A percentile compares a stretch with the other conserved stretches of the same genome.
phyloP scores from a whole-genome alignment of 352 stramenopile species.

The Globisporangium middletonii region DNA sequence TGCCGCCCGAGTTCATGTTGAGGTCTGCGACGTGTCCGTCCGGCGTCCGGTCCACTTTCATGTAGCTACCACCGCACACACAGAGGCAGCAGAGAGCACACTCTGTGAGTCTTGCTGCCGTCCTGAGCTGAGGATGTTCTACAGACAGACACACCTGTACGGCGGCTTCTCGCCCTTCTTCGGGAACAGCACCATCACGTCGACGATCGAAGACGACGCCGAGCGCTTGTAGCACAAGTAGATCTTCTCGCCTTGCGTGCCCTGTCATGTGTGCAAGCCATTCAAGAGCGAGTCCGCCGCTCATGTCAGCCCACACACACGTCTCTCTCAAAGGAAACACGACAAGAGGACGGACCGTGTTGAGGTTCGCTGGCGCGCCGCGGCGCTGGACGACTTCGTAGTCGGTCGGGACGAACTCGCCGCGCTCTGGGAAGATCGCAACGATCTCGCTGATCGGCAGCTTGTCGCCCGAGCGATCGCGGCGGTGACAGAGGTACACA shows the following conservation, averaged over 20 bases:
- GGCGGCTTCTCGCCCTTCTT: conserved; percentile 80
- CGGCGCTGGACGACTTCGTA: conserved; percentile 70
- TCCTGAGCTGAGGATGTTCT: neutral
- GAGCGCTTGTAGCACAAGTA: conserved; percentile 77
- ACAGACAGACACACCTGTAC: conserved; percentile 43
- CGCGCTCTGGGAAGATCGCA: conserved; percentile 66
- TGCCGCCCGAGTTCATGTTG: conserved; percentile 64
- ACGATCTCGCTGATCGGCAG: conserved; percentile 75
- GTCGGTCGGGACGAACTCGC: conserved; percentile 67
- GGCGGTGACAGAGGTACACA: conserved; percentile 66
- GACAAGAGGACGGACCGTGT: conserved; percentile 35
- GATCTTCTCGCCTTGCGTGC: conserved; percentile 77
- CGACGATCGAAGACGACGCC: conserved; percentile 46
- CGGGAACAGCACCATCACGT: conserved; percentile 68
- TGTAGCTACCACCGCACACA: conserved; percentile 31
- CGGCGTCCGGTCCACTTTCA: conserved; percentile 70
- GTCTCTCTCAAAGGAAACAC: neutral
- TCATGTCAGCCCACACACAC: neutral
- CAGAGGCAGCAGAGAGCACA: neutral
- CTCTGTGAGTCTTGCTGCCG: neutral
- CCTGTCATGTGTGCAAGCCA: conserved; percentile 20
- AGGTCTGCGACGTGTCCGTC: conserved; percentile 65
- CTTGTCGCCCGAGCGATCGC: conserved; percentile 38
- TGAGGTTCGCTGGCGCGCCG: conserved; percentile 61
- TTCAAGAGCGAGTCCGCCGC: neutral